Evolutionary conservation across 1,139 yeast genomes (phyloP).

Genomic region (Geotrichum reessii): DNA sequence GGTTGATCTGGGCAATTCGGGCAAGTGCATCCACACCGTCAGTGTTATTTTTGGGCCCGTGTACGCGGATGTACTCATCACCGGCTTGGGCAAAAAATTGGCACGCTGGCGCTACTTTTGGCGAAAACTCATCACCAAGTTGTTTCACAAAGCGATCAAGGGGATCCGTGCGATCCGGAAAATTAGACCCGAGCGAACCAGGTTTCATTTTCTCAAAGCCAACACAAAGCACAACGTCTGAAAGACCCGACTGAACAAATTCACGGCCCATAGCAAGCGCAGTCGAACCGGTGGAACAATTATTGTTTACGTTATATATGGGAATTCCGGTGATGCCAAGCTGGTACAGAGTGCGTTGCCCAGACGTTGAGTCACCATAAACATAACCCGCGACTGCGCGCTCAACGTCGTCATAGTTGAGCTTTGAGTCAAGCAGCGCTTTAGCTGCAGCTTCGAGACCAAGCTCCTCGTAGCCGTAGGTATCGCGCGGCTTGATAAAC

Average conservation of each 20-base stretch:
- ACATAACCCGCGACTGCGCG: slow-evolving; percentile 30
- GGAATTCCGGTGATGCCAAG: slow-evolving; percentile 34
- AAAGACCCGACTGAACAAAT: slow-evolving; percentile 26
- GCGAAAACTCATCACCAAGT: slow-evolving; percentile 22
- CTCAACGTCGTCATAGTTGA: slow-evolving; percentile 31
- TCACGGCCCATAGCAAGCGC: slow-evolving; percentile 29
- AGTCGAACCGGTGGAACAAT: slow-evolving; percentile 33
- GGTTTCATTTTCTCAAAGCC: slow-evolving; percentile 34
- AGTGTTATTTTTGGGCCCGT: slow-evolving; percentile 17
- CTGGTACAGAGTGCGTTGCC: slow-evolving; percentile 32
- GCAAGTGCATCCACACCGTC: slow-evolving; percentile 27
- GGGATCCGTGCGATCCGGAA: slow-evolving; percentile 29
- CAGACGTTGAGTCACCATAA: slow-evolving; percentile 33
- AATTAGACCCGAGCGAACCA: slow-evolving; percentile 28
- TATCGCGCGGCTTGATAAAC: slow-evolving; percentile 32
- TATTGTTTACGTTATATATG: slow-evolving; percentile 32
- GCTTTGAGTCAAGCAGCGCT: slow-evolving; percentile 31
- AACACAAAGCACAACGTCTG: slow-evolving; percentile 30
- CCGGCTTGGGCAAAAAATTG: slow-evolving; percentile 34
- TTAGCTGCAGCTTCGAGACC: slow-evolving; percentile 32
- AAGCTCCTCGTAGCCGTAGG: slow-evolving; percentile 30
- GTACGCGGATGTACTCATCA: slow-evolving; percentile 27
- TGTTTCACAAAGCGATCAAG: slow-evolving; percentile 25
- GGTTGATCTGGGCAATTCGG: slow-evolving; percentile 31
- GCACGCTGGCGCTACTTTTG: slow-evolving; percentile 29